Conservation (phyloP, 306 rosid species). For the Quercus bicolor region DNA sequence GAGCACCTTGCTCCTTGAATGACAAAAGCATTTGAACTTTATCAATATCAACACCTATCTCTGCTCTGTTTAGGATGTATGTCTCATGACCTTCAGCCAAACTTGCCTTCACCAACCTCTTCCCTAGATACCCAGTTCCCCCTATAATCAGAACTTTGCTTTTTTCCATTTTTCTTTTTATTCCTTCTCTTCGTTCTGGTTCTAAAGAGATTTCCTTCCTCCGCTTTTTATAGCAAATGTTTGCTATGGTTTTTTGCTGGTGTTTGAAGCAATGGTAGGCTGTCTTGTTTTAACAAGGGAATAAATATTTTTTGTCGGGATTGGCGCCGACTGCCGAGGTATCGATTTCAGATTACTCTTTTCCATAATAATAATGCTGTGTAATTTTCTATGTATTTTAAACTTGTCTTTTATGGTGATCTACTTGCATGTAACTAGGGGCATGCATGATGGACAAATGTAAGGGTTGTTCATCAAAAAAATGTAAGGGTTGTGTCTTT, state of each 20-base stretch:
- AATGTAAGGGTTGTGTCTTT: no score
- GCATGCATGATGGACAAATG: no score
- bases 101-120: constrained; percentile 69
- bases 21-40: constrained; percentile 58
- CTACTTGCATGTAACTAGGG: no score
- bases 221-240: neutral
- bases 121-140: constrained; percentile 78
- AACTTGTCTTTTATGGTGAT: no score
- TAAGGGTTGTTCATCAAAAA: no score
- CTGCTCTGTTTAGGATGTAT: constrained; percentile 53
- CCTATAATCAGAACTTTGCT: constrained; percentile 67
- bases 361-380: no score
- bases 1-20: constrained; percentile 61
- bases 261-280: neutral
- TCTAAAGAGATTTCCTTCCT: neutral
- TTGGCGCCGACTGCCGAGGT: no score
- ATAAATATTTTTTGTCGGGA: no score
- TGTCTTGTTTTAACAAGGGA: no score
- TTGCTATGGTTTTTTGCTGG: neutral
- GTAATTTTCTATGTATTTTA: no score
- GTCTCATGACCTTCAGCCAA: constrained; percentile 54
- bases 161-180: constrained; percentile 24
- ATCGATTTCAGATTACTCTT: no score
- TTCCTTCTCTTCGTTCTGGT: neutral
- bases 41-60: constrained; percentile 68